phyloP scores from a whole-genome alignment of 2,329 filamentous ascomycete genomes.

The Aspergillus viridinutans region DNA sequence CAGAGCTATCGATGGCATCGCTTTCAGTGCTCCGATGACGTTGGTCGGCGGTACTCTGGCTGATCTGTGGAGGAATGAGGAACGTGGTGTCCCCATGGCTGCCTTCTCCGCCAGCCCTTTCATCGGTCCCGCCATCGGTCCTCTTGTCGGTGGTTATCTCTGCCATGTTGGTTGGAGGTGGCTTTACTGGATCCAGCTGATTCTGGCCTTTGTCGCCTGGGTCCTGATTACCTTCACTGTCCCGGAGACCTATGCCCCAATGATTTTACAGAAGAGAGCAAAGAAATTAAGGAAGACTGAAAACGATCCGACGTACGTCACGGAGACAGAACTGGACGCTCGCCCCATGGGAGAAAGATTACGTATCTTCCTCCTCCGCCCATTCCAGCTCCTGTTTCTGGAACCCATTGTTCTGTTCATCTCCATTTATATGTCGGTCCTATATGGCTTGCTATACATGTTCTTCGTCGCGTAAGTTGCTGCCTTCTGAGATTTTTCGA shows the following conservation, averaged over 20 bases:
- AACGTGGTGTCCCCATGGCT: slow-evolving; percentile 82
- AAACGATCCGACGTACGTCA: slow-evolving; percentile 64
- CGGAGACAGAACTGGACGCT: slow-evolving; percentile 74
- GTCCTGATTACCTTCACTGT: slow-evolving; percentile 80
- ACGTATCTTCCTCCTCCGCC: slow-evolving; percentile 70
- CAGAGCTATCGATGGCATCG: slow-evolving; percentile 74
- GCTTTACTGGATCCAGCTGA: slow-evolving; percentile 84
- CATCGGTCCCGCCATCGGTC: slow-evolving; percentile 72
- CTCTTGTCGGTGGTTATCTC: slow-evolving; percentile 72
- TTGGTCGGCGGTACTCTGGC: slow-evolving; percentile 77
- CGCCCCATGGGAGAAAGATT: slow-evolving; percentile 66
- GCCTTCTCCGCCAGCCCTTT: slow-evolving; percentile 80
- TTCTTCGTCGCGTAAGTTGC: slow-evolving; percentile 51
- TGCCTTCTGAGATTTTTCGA: background rate
- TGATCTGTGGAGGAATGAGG: slow-evolving; percentile 79
- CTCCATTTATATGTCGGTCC: slow-evolving; percentile 77
- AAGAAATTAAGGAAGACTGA: slow-evolving; percentile 67
- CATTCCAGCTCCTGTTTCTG: slow-evolving; percentile 78
- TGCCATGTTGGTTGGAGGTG: slow-evolving; percentile 73
- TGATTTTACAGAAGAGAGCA: slow-evolving; percentile 67
- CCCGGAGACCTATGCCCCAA: slow-evolving; percentile 82
- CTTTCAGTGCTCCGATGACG: slow-evolving; percentile 82
- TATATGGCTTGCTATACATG: slow-evolving; percentile 53
- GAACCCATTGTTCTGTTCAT: slow-evolving; percentile 85
- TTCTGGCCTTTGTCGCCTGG: slow-evolving; percentile 67